These are phyloP conservation scores for Avena atlantica DNA, from an alignment of 176 grass and related monocot species.

Conservation along the genomic window DNA sequence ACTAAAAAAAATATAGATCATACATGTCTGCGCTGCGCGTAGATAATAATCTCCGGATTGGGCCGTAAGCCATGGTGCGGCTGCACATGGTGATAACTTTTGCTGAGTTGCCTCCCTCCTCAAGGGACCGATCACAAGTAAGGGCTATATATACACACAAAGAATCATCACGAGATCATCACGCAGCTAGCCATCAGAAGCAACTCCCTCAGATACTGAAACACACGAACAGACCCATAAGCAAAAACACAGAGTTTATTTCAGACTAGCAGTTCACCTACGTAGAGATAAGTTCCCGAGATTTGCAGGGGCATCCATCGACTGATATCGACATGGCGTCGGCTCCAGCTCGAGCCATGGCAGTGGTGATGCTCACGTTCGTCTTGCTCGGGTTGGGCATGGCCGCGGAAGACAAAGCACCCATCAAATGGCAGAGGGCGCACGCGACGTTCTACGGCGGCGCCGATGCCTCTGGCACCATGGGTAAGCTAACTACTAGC, in stretches of 20 bases:
- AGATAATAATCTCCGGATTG: conserved; percentile 4
- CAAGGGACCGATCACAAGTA: neutral
- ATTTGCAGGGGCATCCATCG: neutral
- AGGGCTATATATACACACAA: conserved; percentile 5
- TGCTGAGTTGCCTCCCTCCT: neutral
- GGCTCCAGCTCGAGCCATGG: conserved; percentile 1
- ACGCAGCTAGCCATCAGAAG: neutral
- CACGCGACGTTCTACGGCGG: conserved; percentile 58
- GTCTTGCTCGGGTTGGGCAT: neutral
- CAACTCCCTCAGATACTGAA: neutral
- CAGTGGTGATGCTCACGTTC: neutral
- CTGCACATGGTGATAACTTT: neutral
- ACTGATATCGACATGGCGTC: neutral
- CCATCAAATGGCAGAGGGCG: conserved; percentile 29
- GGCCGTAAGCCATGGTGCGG: conserved; percentile 35
- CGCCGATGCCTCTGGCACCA: conserved; percentile 52
- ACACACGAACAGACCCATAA: neutral
- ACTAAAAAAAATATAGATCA: neutral
- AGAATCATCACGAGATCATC: neutral
- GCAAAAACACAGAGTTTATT: neutral
- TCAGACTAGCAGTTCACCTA: neutral
- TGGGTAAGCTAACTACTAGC: conserved; percentile 37
- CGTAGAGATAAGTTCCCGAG: neutral
- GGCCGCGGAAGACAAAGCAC: neutral
- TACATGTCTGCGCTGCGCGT: neutral